Conservation (phyloP, 1,284 basidiomycete genomes). For the Anthracocystis walkeri region DNA sequence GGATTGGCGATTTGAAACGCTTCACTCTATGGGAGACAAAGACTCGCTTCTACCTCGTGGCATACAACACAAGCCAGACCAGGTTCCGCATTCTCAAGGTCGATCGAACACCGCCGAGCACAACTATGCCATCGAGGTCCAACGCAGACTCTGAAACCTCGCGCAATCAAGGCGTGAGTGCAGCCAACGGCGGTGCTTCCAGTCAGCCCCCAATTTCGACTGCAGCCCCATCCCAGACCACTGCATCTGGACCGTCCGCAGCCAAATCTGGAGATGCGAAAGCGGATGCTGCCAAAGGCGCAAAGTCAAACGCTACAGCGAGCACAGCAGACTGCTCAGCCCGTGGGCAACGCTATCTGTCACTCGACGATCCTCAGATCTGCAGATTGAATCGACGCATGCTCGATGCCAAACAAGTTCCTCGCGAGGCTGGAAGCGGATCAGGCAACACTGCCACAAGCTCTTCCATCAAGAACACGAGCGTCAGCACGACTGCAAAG, state of each 20-base stretch:
- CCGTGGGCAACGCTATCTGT: slow-evolving; percentile 50
- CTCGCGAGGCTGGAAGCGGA: slow-evolving; percentile 11
- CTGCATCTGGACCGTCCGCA: neutral
- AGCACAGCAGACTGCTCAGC: slow-evolving; percentile 35
- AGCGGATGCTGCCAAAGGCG: slow-evolving; percentile 5
- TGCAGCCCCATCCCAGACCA: neutral
- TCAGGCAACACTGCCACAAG: slow-evolving; percentile 1
- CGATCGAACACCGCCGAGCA: slow-evolving; percentile 60
- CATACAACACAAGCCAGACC: slow-evolving; percentile 65
- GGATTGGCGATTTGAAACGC: slow-evolving; percentile 61
- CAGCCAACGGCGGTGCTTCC: neutral
- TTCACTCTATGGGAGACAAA: slow-evolving; percentile 68
- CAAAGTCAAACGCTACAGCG: neutral
- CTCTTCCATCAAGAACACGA: slow-evolving; percentile 5
- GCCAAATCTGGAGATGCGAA: slow-evolving; percentile 14
- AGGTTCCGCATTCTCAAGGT: slow-evolving; percentile 65
- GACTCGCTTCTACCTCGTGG: slow-evolving; percentile 66
- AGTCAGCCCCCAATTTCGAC: neutral
- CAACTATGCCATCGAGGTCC: slow-evolving; percentile 10
- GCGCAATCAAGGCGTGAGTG: slow-evolving; percentile 7
- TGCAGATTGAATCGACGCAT: slow-evolving; percentile 43
- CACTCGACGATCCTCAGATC: slow-evolving; percentile 44
- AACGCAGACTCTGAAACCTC: slow-evolving; percentile 6
- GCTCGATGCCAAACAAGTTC: slow-evolving; percentile 40
- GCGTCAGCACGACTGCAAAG: neutral